These are phyloP conservation scores for Diaporthe sp. DNA, from an alignment of 2,329 filamentous ascomycete genomes.

Conservation along the genomic window DNA sequence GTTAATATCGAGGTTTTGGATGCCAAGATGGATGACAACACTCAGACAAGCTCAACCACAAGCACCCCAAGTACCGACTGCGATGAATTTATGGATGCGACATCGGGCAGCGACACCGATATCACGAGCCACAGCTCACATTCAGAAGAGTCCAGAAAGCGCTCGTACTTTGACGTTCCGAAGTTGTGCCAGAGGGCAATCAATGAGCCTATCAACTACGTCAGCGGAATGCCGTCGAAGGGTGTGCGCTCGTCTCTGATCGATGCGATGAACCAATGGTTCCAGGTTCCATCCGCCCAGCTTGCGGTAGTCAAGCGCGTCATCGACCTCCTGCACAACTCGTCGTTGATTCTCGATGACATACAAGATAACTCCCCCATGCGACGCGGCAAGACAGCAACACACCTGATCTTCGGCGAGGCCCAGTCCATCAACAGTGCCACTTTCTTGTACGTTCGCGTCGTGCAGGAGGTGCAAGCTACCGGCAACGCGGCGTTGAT, in stretches of 20 bases:
- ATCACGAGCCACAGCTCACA: slow-evolving; percentile 10
- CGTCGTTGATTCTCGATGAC: slow-evolving; percentile 25
- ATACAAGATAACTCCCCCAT: slow-evolving; percentile 15
- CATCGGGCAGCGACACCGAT: slow-evolving; percentile 12
- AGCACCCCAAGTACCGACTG: not conserved
- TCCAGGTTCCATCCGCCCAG: not conserved
- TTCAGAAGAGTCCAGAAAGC: not conserved
- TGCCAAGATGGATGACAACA: not conserved
- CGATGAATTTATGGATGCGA: not conserved
- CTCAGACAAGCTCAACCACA: not conserved
- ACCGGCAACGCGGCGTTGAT: not conserved
- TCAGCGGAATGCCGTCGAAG: slow-evolving; percentile 15
- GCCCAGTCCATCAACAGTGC: slow-evolving; percentile 25
- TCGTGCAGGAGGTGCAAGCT: not conserved
- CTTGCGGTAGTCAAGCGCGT: not conserved
- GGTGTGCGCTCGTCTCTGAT: not conserved
- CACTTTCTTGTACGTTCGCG: slow-evolving; percentile 1
- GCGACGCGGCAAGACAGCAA: slow-evolving; percentile 6
- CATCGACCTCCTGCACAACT: slow-evolving; percentile 11
- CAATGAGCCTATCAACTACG: slow-evolving; percentile 17
- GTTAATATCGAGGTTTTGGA: not conserved
- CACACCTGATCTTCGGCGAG: slow-evolving; percentile 11
- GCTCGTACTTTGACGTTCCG: not conserved
- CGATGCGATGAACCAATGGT: slow-evolving; percentile 23
- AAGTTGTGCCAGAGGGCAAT: not conserved